Evolutionary conservation across 768 basidiomycete species (phyloP).

Genomic region (Psilocybe sp.): DNA sequence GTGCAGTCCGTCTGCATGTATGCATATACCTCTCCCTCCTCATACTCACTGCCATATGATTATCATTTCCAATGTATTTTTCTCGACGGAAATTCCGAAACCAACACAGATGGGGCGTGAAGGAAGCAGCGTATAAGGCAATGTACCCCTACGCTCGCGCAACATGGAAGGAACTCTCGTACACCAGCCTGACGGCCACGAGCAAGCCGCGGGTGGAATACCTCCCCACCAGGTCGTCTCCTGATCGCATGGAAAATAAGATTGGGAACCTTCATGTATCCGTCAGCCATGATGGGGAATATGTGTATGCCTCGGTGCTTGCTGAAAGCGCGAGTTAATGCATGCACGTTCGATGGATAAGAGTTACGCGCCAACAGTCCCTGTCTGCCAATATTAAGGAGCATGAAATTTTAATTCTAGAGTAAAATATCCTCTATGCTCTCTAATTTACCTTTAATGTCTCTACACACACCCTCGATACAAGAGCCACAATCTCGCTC

Average conservation of each 20-base stretch:
- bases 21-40: too few species aligned
- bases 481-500: constrained; percentile 6
- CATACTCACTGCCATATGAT: too few species aligned
- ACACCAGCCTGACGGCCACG: constrained; percentile 26
- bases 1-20: constrained; percentile 34
- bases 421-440: too few species aligned
- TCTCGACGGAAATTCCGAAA: not conserved
- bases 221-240: too few species aligned
- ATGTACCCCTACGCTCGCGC: constrained; percentile 59
- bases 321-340: too few species aligned
- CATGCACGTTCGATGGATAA: too few species aligned
- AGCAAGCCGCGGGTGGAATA: constrained; percentile 5
- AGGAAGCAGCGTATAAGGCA: constrained; percentile 88
- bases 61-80: not conserved
- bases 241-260: not conserved
- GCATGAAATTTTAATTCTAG: too few species aligned
- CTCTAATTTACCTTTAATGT: not conserved
- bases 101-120: constrained; percentile 67
- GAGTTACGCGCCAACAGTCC: too few species aligned
- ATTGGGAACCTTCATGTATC: not conserved
- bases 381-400: too few species aligned
- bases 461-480: not conserved
- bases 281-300: too few species aligned
- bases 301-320: too few species aligned
- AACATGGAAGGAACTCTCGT: constrained; percentile 76